A percentile compares a stretch with the other conserved stretches of the same genome.
Evolutionary conservation across 495 filamentous ascomycete species (phyloP).

Genomic region (Penicillium parvum): DNA sequence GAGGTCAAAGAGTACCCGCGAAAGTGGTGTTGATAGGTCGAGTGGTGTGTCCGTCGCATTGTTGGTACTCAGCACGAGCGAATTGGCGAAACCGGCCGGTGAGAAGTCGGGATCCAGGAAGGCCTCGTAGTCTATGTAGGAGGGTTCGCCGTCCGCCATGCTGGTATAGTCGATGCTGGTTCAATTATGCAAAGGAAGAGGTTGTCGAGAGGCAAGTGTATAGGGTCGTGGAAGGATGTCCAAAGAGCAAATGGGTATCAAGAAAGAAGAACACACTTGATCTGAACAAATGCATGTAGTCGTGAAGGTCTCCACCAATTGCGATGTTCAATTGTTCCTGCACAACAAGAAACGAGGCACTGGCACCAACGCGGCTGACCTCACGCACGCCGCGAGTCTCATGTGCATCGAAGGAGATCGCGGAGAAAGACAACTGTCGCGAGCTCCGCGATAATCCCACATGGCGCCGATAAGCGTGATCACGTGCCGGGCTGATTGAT

Average conservation of each 20-base stretch:
- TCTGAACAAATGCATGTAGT: not conserved
- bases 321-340: not conserved
- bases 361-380: too few relatives aligned
- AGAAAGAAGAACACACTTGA: slow-evolving; percentile 1
- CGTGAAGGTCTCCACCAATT: not conserved
- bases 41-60: slow-evolving; percentile 85
- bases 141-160: slow-evolving; percentile 50
- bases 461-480: slow-evolving; percentile 12
- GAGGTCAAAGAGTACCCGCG: slow-evolving; percentile 90
- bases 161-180: too few relatives aligned
- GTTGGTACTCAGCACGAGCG: slow-evolving; percentile 82
- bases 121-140: slow-evolving; percentile 95
- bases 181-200: too few relatives aligned
- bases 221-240: not conserved
- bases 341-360: too few relatives aligned
- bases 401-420: not conserved
- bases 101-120: slow-evolving; percentile 84
- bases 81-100: slow-evolving; percentile 77
- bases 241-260: slow-evolving; percentile 5
- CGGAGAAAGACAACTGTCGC: slow-evolving; percentile 17
- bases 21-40: slow-evolving; percentile 90
- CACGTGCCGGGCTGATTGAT: not conserved
- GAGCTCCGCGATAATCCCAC: slow-evolving; percentile 20
- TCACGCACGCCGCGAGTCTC: not conserved
- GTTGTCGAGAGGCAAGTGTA: too few relatives aligned